phyloP scores from a whole-genome alignment of 805 yeast species.

The Yamadazyma sp. region DNA sequence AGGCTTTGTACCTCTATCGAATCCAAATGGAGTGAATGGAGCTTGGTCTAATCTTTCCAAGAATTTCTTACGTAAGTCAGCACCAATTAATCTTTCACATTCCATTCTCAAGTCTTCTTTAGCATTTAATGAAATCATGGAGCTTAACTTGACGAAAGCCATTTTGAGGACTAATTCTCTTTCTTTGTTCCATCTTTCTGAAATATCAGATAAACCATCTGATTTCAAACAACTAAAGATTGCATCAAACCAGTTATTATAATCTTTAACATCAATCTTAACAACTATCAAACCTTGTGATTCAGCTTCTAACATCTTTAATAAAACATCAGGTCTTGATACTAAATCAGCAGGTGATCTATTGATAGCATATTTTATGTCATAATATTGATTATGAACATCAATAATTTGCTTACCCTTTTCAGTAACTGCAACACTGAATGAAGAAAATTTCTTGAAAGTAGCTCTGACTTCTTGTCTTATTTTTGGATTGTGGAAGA shows the following conservation, averaged over 20 bases:
- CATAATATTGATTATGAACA: slow-evolving; percentile 76
- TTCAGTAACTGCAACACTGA: slow-evolving; percentile 77
- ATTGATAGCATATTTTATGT: slow-evolving; percentile 86
- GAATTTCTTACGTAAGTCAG: slow-evolving; percentile 67
- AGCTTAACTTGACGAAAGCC: slow-evolving; percentile 66
- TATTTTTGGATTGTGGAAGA: slow-evolving; percentile 76
- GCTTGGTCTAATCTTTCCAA: slow-evolving; percentile 83
- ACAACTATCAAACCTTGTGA: slow-evolving; percentile 67
- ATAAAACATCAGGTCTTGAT: slow-evolving; percentile 71
- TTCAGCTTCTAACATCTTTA: slow-evolving; percentile 93
- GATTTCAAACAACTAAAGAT: slow-evolving; percentile 56
- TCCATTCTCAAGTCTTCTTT: slow-evolving; percentile 77
- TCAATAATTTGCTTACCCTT: slow-evolving; percentile 70
- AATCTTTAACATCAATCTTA: slow-evolving; percentile 52
- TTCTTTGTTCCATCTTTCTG: slow-evolving; percentile 76
- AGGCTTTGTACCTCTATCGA: slow-evolving; percentile 78
- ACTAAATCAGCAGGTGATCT: slow-evolving; percentile 74
- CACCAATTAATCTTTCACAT: slow-evolving; percentile 68
- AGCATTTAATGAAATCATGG: slow-evolving; percentile 67
- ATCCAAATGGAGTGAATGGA: slow-evolving; percentile 80
- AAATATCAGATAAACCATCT: slow-evolving; percentile 73
- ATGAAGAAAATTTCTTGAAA: slow-evolving; percentile 58
- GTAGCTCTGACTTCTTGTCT: slow-evolving; percentile 67
- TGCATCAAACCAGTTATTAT: slow-evolving; percentile 38
- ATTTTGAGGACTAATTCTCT: slow-evolving; percentile 64